Percentiles rank a stretch among this genome's conserved stretches.
Evolutionary conservation across 176 grass and related monocot species (phyloP).

Genomic region (Pontederia paniculata): DNA sequence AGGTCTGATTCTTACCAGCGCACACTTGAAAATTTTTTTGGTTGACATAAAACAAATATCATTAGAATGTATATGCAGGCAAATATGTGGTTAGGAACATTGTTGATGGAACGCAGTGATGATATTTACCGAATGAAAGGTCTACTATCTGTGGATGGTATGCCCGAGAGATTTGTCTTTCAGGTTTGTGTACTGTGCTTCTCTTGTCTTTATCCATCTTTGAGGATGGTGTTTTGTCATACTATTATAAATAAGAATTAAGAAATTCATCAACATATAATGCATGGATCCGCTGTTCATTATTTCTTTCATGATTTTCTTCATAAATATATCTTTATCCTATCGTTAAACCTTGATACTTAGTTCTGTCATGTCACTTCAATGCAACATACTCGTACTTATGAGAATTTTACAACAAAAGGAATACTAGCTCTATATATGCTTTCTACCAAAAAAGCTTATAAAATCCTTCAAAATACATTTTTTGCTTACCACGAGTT

Average conservation of each 20-base stretch:
- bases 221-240: background rate
- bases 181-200: slow-evolving; percentile 37
- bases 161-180: slow-evolving; percentile 96
- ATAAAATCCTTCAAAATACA: background rate
- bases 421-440: too few relatives aligned
- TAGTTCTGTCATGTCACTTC: too few relatives aligned
- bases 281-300: too few relatives aligned
- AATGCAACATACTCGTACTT: too few relatives aligned
- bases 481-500: too few relatives aligned
- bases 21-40: background rate
- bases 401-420: too few relatives aligned
- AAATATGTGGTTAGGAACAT: slow-evolving; percentile 89
- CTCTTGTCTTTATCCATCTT: background rate
- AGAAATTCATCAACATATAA: too few relatives aligned
- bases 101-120: slow-evolving; percentile 72
- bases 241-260: too few relatives aligned
- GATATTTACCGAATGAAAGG: slow-evolving; percentile 99
- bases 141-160: slow-evolving; percentile 70
- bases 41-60: background rate
- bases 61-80: slow-evolving; percentile 29
- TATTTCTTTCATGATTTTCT: too few relatives aligned
- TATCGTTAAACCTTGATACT: background rate
- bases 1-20: slow-evolving; percentile 37
- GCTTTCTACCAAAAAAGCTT: too few relatives aligned
- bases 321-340: too few relatives aligned